Percentiles rank a stretch among this genome's conserved stretches.
phyloP scores from a whole-genome alignment of 2,329 filamentous ascomycete species.

The Ampelomyces quisqualis region DNA sequence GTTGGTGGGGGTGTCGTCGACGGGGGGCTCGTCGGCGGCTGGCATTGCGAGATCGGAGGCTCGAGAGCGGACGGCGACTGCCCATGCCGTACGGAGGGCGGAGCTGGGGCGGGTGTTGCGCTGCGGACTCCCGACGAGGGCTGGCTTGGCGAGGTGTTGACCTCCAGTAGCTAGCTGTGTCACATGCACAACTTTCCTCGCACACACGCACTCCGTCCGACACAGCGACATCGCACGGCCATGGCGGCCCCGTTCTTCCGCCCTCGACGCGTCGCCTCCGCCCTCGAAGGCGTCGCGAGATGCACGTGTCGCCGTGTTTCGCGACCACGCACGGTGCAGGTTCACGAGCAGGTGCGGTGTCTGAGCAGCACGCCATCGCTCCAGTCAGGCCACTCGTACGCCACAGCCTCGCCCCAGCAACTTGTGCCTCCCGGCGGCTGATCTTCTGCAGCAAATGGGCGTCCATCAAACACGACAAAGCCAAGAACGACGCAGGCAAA shows the following conservation, averaged over 20 bases:
- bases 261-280: constrained; percentile 14
- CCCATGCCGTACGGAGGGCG: constrained; percentile 33
- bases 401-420: neutral
- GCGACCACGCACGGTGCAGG: constrained; percentile 11
- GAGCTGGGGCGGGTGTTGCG: no score
- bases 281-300: constrained; percentile 9
- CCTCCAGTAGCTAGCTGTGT: no score
- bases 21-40: constrained; percentile 25
- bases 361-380: constrained; percentile 30
- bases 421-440: neutral
- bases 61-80: constrained; percentile 10
- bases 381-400: constrained; percentile 41
- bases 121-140: constrained; percentile 31
- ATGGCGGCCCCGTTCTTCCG: constrained; percentile 32
- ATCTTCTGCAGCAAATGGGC: constrained; percentile 73
- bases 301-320: constrained; percentile 23
- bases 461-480: constrained; percentile 94
- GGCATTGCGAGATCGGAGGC: constrained; percentile 27
- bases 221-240: no score
- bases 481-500: constrained; percentile 77
- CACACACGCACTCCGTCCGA: no score
- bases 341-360: constrained; percentile 25
- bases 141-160: constrained; percentile 31
- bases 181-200: neutral
- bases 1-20: constrained; percentile 51